phyloP scores from a whole-genome alignment of 1,284 basidiomycete genomes.

The Papiliotrema fonsecae region DNA sequence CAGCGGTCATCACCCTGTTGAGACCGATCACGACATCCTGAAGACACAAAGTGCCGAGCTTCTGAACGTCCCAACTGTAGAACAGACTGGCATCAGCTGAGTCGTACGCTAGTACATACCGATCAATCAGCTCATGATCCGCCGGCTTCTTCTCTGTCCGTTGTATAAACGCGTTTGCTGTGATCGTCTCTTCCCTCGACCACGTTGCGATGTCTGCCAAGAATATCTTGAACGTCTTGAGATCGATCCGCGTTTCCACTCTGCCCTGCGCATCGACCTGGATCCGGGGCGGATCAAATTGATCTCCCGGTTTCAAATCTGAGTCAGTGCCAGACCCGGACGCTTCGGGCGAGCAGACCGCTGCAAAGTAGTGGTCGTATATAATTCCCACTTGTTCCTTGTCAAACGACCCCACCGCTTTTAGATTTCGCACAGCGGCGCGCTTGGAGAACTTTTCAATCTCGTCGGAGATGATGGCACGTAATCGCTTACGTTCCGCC shows the following conservation, averaged over 20 bases:
- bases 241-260: slow-evolving; percentile 80
- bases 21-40: slow-evolving; percentile 87
- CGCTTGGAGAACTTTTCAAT: slow-evolving; percentile 96
- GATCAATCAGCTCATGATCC: slow-evolving; percentile 52
- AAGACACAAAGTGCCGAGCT: slow-evolving; percentile 74
- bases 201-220: slow-evolving; percentile 90
- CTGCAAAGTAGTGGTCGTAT: slow-evolving; percentile 85
- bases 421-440: slow-evolving; percentile 85
- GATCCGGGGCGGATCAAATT: slow-evolving; percentile 40
- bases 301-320: slow-evolving; percentile 24
- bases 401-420: slow-evolving; percentile 70
- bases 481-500: slow-evolving; percentile 77
- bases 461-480: slow-evolving; percentile 84
- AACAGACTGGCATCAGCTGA: slow-evolving; percentile 79
- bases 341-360: slow-evolving; percentile 65
- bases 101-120: slow-evolving; percentile 45
- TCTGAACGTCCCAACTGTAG: slow-evolving; percentile 81
- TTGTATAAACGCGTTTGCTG: slow-evolving; percentile 85
- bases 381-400: slow-evolving; percentile 87
- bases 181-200: slow-evolving; percentile 92
- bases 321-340: slow-evolving; percentile 7
- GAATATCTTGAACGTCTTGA: slow-evolving; percentile 82
- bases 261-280: slow-evolving; percentile 56
- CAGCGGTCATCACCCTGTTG: slow-evolving; percentile 89
- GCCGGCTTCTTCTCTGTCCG: slow-evolving; percentile 49